phyloP scores from a whole-genome alignment of 495 filamentous ascomycete genomes.

The Lasiosphaeriaceae sp. region DNA sequence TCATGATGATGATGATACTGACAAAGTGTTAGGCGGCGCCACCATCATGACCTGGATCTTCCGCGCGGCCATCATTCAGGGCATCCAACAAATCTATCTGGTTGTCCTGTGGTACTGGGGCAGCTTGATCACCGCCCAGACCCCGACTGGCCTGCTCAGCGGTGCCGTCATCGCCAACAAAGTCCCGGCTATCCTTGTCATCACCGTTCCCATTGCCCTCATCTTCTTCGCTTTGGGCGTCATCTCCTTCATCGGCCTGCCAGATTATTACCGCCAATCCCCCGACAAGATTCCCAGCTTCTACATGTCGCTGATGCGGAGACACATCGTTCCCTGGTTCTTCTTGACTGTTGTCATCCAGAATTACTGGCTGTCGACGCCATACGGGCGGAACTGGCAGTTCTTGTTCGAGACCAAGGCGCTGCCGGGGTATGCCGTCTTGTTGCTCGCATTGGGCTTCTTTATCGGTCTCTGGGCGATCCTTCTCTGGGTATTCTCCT shows the following conservation, averaged over 20 bases:
- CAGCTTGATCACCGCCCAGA: slow-evolving; percentile 29
- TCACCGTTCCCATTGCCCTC: slow-evolving; percentile 48
- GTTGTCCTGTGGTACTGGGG: slow-evolving; percentile 63
- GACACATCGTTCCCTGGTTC: slow-evolving; percentile 45
- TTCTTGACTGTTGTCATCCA: slow-evolving; percentile 58
- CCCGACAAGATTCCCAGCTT: slow-evolving; percentile 64
- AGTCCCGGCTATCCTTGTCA: slow-evolving; percentile 36
- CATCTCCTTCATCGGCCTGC: slow-evolving; percentile 53
- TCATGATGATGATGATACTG: neutral
- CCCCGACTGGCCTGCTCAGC: slow-evolving; percentile 8
- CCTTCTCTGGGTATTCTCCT: slow-evolving; percentile 45
- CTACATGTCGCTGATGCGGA: slow-evolving; percentile 52
- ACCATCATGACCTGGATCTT: slow-evolving; percentile 61
- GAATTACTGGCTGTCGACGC: slow-evolving; percentile 59
- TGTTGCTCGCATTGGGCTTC: slow-evolving; percentile 45
- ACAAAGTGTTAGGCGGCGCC: slow-evolving; percentile 35
- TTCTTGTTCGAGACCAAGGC: slow-evolving; percentile 51
- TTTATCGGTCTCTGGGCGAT: slow-evolving; percentile 54
- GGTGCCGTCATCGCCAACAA: slow-evolving; percentile 24
- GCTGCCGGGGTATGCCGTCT: slow-evolving; percentile 45
- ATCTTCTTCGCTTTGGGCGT: slow-evolving; percentile 48
- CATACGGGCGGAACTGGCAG: slow-evolving; percentile 58
- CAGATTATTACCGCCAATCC: slow-evolving; percentile 61
- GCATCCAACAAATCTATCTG: slow-evolving; percentile 60
- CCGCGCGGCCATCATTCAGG: slow-evolving; percentile 60